Evolutionary conservation across 2,329 filamentous ascomycete species (phyloP), one percentile per base, ranked within the genome.

Genomic region (Bipolaris victoriae): DNA sequence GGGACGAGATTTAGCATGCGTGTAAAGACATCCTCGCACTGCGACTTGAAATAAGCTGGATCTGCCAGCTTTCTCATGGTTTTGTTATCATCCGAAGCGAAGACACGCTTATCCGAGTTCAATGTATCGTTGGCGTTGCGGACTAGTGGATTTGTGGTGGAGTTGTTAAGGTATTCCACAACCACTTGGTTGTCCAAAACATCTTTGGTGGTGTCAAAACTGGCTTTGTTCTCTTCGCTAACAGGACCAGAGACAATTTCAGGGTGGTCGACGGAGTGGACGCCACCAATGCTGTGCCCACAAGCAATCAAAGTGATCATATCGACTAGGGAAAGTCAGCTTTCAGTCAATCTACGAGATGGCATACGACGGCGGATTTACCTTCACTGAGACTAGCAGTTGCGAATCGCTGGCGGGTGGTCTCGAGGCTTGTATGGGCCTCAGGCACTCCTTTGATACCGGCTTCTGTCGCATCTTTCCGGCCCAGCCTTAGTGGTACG

Each of bases 231-330:
- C 16, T 63, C 53, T 1, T 64, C 57, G 46, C 44, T 58, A n/a
- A 64, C 60, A 20, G 52, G 58, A 43, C 61, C 60, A 18, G 66
- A 59, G 3, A 74, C 71, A 44, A 76, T 72, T 31, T 72, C 63
- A 11, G 74, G 74, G 49, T 66, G 70, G 18, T 68, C 69, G 29
- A 57, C 63, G 26, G 64, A 62, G 49, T 76, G 73, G 7, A 76
- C 72, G n/a, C 72, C 68, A 16, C 75, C 75, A 31, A 77, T 62
- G 1, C 67, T 70, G 53, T 77, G 75, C 2, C 75, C 75, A 52
- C 74, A 77, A 7, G 75, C 73, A 22, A 70, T 66, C 29, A 77
- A 49, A 15, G 63, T 63, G 36, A 69, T 68, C 63, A 67, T 68
- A 13, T 69, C 65, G 39, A 57, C 58, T 62, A 41, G 35, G 11